Evolutionary conservation across 2,329 filamentous ascomycete genomes (phyloP).

Genomic region (Fusarium papillatum): DNA sequence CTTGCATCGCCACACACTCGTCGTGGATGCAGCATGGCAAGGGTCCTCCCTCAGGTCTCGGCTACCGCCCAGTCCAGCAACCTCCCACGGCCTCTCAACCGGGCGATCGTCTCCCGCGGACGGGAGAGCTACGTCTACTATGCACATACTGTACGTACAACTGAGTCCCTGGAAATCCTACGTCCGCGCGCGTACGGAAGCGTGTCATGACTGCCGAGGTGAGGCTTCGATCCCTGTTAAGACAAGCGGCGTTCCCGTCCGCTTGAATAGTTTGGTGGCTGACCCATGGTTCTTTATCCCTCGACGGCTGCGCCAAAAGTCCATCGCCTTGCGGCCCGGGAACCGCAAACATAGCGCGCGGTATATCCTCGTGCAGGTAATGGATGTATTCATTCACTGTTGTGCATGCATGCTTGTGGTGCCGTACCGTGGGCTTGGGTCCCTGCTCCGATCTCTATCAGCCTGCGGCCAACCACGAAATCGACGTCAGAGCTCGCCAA

Average conservation of each 20-base stretch:
- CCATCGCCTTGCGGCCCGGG: background rate
- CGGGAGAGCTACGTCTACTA: slow-evolving; percentile 23
- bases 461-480: slow-evolving; percentile 2
- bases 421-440: slow-evolving; percentile 9
- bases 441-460: background rate
- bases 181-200: slow-evolving; percentile 32
- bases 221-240: slow-evolving; percentile 29
- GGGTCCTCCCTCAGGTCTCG: slow-evolving; percentile 18
- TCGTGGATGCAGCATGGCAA: slow-evolving; percentile 30
- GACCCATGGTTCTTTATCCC: slow-evolving; percentile 21
- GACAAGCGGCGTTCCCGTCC: slow-evolving; percentile 32
- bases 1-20: slow-evolving; percentile 17
- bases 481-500: slow-evolving; percentile 6
- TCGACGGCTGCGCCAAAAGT: slow-evolving; percentile 17
- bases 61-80: slow-evolving; percentile 32
- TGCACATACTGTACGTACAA: background rate
- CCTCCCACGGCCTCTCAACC: slow-evolving; percentile 25
- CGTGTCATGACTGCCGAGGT: slow-evolving; percentile 37
- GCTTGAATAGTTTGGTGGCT: slow-evolving; percentile 30
- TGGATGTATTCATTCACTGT: background rate
- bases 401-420: slow-evolving; percentile 12
- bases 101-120: slow-evolving; percentile 32
- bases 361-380: background rate
- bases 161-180: slow-evolving; percentile 22
- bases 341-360: background rate